A percentile compares a stretch with the other conserved stretches of the same genome.
Evolutionary conservation across 495 filamentous ascomycete species (phyloP).

Genomic region (Tuber borchii): DNA sequence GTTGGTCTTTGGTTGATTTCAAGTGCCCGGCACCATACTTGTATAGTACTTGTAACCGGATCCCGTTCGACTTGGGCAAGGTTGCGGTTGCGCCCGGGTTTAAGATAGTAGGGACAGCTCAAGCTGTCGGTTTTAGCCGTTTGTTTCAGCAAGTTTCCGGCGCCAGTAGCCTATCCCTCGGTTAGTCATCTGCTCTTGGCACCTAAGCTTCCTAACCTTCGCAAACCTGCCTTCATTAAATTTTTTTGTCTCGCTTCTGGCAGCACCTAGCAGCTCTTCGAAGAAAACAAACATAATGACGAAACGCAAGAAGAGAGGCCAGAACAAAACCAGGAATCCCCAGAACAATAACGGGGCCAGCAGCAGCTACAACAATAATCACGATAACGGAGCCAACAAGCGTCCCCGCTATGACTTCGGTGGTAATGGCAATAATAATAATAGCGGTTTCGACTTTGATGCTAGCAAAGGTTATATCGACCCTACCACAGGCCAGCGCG

Average conservation of each 20-base stretch:
- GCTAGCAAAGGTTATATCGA: conserved; percentile 50
- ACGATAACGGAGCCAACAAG: conserved; percentile 8
- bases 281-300: neutral
- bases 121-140: too few species aligned
- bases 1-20: too few species aligned
- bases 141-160: too few species aligned
- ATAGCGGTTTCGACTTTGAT: conserved; percentile 5
- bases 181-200: neutral
- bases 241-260: neutral
- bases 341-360: conserved; percentile 8
- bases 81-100: too few species aligned
- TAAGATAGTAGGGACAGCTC: too few species aligned
- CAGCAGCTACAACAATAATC: conserved; percentile 10
- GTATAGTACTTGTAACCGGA: too few species aligned
- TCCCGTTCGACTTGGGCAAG: too few species aligned
- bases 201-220: neutral
- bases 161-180: too few species aligned
- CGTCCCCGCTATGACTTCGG: conserved; percentile 13
- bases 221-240: neutral
- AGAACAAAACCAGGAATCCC: neutral
- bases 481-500: conserved; percentile 65
- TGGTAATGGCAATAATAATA: conserved; percentile 11
- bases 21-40: too few species aligned
- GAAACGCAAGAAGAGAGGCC: neutral
- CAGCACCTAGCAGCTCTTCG: neutral